Evolutionary conservation across 352 stramenopile species (phyloP), one percentile per base, ranked within the genome.

Genomic region (Pythium phragmiticola): DNA sequence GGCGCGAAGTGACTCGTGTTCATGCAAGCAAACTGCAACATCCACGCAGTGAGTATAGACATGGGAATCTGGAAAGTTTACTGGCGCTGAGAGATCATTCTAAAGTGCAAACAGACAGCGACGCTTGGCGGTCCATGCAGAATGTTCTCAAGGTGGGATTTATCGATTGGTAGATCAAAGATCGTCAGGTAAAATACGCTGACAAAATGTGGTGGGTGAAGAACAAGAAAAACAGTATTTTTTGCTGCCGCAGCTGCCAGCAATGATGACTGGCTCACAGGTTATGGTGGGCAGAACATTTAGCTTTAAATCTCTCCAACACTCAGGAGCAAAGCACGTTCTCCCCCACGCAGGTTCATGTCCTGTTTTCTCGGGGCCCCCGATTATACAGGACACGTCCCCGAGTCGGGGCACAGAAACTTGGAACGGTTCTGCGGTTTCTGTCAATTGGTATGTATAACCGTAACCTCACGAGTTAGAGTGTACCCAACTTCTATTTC

Each of bases 91-190:
- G 41, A 46, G 48, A 60, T 60, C 30, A 9, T 43, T 19, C 26
- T 17, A 39, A 30, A n/a, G 13, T 39, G 41, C 36, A 34, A 63
- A 63, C 45, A 39, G 56, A 63, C 41, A 30, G 56, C 56, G 56
- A 52, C 56, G 45, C 28, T 63, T 63, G 56, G 53, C 39, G 37
- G 36, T 51, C 48, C 34, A 30, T n/a, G 48, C 8, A 19, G 57
- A 63, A 63, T 19, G 23, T 63, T 63, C 57, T 19, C 57, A 36
- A 17, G 9, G 46, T 63, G 45, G 34, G 45, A 57, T 50, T n/a
- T 49, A 33, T 19, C 21, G 57, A 63, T 63, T 63, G 57, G 57
- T 56, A 17, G 57, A 57, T 47, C 36, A 8, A 43, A 37, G 54
- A 52, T 60, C 7, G 34, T 26, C 8, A 0, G 39, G 39, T 45